Base-by-base conservation (phyloP, 2,329 filamentous ascomycete species). In the Microdochium paspali region DNA sequence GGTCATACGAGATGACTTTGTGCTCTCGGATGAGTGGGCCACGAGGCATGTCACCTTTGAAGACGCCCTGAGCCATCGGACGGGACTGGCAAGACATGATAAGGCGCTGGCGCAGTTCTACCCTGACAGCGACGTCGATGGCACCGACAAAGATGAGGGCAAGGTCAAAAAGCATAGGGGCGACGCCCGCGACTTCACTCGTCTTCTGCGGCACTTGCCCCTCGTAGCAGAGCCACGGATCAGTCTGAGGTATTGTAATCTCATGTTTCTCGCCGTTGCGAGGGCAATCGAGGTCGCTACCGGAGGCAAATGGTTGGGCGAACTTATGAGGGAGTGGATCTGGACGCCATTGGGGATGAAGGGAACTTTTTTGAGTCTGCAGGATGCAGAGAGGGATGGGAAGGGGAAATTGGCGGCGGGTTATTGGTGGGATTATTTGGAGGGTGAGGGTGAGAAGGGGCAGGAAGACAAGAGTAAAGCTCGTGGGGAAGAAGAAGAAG, bases 21-120 rank as follows among this genome's bases (percentile, higher is more conserved):
- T 72, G 3, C 61, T 75, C 25, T 30, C 55, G 3, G 63, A 69
- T 49, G 52, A 58, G 1, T 67, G 64, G 50, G 63, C 66, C 4
- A 74, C 69, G 7, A 53, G 60, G n/a, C 66, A 72, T 49, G 58
- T 75, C 24, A 79, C 72, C 0, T 55, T 79, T 6, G 74, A 79
- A 50, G 76, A 80, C 54, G 67, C 72, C 5, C 62, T 79, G 3
- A 67, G 68, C 40, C 76, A 79, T 59, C 64, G 74, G 21, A 71
- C 68, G 1, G 75, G 76, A 2, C 61, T 77, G 48, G 66, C 74
- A 12, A 52, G 61, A 44, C 72, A 68, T 60, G 69, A 71, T 54
- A 56, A 59, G 47, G 54, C 61, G 43, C 60, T 61, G 3, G 51
- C 52, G 12, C 47, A 53, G 31, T 51, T 51, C 2, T 58, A 60